Conservation (phyloP, 116 monocot species). For the Zostera marina region DNA sequence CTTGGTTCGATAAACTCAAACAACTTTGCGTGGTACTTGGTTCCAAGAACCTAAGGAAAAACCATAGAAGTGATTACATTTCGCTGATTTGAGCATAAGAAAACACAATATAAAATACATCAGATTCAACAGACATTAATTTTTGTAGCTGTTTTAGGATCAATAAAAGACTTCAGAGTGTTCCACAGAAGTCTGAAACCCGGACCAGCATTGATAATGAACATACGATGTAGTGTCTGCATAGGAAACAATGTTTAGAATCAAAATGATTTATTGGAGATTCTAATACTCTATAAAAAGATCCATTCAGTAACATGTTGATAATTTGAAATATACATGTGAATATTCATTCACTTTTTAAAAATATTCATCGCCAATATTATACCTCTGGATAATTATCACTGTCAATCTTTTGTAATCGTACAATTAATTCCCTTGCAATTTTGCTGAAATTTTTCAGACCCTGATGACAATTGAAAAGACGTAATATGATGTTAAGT, state of each 20-base stretch:
- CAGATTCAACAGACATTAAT: constrained; percentile 39
- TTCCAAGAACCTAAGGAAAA: constrained; percentile 53
- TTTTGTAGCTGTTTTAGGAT: constrained; percentile 76
- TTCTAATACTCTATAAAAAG: no score
- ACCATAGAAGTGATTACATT: neutral
- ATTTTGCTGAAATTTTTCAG: constrained; percentile 82
- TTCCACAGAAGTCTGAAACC: constrained; percentile 75
- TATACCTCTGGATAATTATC: constrained; percentile 92
- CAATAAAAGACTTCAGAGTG: constrained; percentile 73
- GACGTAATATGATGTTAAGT: neutral
- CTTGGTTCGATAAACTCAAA: constrained; percentile 79
- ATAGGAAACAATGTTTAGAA: neutral
- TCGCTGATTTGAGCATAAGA: neutral
- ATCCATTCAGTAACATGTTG: no score
- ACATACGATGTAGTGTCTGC: constrained; percentile 66
- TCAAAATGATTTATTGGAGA: no score
- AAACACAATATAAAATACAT: neutral
- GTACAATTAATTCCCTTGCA: constrained; percentile 64
- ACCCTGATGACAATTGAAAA: constrained; percentile 27
- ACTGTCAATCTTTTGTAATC: constrained; percentile 77
- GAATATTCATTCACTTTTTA: no score
- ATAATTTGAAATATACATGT: no score
- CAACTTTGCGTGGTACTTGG: constrained; percentile 67
- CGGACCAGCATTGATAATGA: constrained; percentile 89
- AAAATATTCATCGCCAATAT: neutral